Evolutionary conservation across 805 yeast species (phyloP).

Genomic region (Candida andamanensis): DNA sequence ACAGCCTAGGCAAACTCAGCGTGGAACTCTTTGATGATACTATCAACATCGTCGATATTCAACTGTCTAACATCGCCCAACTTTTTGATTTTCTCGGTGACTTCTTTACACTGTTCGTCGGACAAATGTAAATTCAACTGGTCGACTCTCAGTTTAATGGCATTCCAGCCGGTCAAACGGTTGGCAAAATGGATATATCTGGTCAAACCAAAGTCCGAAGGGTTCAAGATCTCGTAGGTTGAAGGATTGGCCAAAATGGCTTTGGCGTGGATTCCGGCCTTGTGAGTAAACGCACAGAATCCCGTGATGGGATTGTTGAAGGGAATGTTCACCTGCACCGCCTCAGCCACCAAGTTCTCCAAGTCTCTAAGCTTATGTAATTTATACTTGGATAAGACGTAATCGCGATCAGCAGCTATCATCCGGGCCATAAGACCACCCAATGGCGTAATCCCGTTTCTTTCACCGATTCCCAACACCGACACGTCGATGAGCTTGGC

Average conservation of each 20-base stretch:
- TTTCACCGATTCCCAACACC: conserved; percentile 58
- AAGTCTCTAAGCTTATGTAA: conserved; percentile 51
- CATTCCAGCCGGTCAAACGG: conserved; percentile 61
- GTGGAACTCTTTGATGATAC: conserved; percentile 52
- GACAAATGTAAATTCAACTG: conserved; percentile 52
- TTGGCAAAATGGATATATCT: conserved; percentile 59
- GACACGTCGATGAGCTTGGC: conserved; percentile 56
- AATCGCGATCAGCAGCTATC: conserved; percentile 58
- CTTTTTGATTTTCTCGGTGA: conserved; percentile 49
- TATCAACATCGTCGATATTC: conserved; percentile 57
- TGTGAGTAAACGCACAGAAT: conserved; percentile 60
- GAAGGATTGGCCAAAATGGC: conserved; percentile 60
- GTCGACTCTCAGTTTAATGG: conserved; percentile 56
- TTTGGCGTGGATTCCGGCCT: conserved; percentile 61
- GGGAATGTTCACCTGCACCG: conserved; percentile 55
- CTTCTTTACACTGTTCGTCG: conserved; percentile 54
- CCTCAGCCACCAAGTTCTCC: conserved; percentile 55
- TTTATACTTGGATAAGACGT: conserved; percentile 54
- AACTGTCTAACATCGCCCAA: conserved; percentile 58
- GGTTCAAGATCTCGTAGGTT: conserved; percentile 56
- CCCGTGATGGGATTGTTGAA: conserved; percentile 62
- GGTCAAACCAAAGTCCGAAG: conserved; percentile 55
- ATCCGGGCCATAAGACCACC: conserved; percentile 62
- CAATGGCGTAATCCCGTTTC: conserved; percentile 59
- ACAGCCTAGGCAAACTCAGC: no score